These are phyloP conservation scores for Knoxdaviesia proteae DNA, from an alignment of 2,329 filamentous ascomycete species.

Conservation along the genomic window DNA sequence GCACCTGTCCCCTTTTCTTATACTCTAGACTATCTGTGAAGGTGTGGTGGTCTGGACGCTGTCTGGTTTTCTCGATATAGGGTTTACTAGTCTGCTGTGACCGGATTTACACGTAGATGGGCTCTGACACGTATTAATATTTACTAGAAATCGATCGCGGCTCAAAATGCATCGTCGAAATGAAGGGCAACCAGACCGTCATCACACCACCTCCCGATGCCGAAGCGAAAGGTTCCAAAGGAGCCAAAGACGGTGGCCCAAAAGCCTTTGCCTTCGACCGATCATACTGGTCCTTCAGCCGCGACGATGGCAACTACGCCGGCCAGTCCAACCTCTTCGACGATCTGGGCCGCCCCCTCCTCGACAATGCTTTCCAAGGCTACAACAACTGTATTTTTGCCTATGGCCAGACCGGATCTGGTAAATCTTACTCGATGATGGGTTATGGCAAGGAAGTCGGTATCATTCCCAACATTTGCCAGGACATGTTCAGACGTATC, in stretches of 20 bases:
- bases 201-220: constrained; percentile 57
- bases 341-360: constrained; percentile 70
- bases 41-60: too few relatives aligned
- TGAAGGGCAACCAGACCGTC: constrained; percentile 84
- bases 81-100: not conserved
- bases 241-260: constrained; percentile 45
- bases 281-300: constrained; percentile 96
- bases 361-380: constrained; percentile 95
- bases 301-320: constrained; percentile 60
- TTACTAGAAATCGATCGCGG: constrained; percentile 62
- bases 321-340: constrained; percentile 76
- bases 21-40: too few relatives aligned
- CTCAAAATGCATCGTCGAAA: constrained; percentile 92
- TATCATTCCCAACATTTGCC: constrained; percentile 91
- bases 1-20: constrained; percentile 6
- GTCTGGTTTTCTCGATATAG: not conserved
- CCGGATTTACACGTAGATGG: too few relatives aligned
- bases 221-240: constrained; percentile 33
- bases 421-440: constrained; percentile 99
- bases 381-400: constrained; percentile 99
- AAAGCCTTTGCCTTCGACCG: constrained; percentile 92
- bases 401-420: constrained; percentile 93
- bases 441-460: constrained; percentile 90
- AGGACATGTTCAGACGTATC: constrained; percentile 92
- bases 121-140: not conserved